These are phyloP conservation scores for Leccinum pellstonianum DNA, from an alignment of 768 basidiomycete species.

Conservation along the genomic window DNA sequence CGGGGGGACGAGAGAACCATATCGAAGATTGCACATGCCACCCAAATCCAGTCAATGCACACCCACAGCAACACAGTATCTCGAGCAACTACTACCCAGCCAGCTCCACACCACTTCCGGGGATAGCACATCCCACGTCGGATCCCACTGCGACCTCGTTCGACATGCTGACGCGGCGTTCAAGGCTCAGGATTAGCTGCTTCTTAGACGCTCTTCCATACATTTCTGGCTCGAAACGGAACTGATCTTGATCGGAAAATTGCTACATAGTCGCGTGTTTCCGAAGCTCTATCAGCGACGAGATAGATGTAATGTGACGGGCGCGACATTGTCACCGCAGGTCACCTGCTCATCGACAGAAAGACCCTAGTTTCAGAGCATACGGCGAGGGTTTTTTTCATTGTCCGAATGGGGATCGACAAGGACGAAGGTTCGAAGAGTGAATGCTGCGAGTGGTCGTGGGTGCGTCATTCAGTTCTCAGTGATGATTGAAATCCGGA, in stretches of 20 bases:
- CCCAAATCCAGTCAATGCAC: neutral
- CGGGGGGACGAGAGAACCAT: constrained; percentile 7
- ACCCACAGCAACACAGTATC: neutral
- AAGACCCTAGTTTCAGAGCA: constrained; percentile 10
- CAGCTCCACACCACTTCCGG: neutral
- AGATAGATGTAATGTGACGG: neutral
- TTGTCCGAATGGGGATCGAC: constrained; percentile 7
- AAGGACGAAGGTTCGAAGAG: neutral
- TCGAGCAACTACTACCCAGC: neutral
- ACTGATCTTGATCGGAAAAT: constrained; percentile 3
- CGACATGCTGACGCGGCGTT: neutral
- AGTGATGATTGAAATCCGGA: neutral
- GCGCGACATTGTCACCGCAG: neutral
- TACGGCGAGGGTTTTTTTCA: neutral
- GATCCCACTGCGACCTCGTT: neutral
- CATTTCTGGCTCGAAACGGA: constrained; percentile 1
- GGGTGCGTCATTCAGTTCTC: constrained; percentile 1
- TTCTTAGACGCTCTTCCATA: neutral
- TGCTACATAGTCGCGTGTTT: neutral
- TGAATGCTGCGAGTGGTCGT: neutral
- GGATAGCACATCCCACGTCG: neutral
- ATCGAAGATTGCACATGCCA: neutral
- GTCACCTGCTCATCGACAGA: neutral
- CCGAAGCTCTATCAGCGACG: constrained; percentile 1
- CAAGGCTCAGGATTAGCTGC: neutral